phyloP scores from a whole-genome alignment of 2,329 filamentous ascomycete species.

The Penicillium aurantiogriseum region DNA sequence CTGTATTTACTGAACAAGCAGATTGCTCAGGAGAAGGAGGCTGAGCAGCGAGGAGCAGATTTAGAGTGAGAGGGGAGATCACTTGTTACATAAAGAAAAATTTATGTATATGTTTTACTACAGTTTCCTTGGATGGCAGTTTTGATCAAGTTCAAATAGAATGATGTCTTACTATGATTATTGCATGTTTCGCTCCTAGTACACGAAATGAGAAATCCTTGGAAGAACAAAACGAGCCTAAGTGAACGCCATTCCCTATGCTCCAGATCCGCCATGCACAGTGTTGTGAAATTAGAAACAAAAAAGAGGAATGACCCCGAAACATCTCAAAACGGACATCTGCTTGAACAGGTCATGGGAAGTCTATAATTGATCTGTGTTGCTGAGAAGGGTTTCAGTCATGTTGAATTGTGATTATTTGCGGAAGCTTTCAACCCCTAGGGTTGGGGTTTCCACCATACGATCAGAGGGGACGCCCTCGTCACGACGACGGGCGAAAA shows the following conservation, averaged over 20 bases:
- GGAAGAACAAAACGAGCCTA: slow-evolving; percentile 8
- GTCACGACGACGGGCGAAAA: slow-evolving; percentile 60
- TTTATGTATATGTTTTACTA: neutral
- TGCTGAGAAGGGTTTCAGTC: neutral
- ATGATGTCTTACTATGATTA: slow-evolving; percentile 21
- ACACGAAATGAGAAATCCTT: slow-evolving; percentile 11
- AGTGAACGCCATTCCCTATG: slow-evolving; percentile 26
- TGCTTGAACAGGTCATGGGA: slow-evolving; percentile 5
- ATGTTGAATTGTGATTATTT: slow-evolving; percentile 30
- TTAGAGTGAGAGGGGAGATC: neutral
- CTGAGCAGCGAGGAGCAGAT: slow-evolving; percentile 1
- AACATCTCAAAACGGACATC: slow-evolving; percentile 14
- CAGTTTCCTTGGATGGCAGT: neutral
- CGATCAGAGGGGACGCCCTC: slow-evolving; percentile 60
- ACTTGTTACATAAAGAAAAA: neutral
- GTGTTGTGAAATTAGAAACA: slow-evolving; percentile 15
- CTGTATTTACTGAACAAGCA: slow-evolving; percentile 34
- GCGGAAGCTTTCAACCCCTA: slow-evolving; percentile 62
- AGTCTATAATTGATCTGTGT: slow-evolving; percentile 17
- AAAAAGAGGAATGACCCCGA: slow-evolving; percentile 6
- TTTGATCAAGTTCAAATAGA: slow-evolving; percentile 1
- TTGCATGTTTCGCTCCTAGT: slow-evolving; percentile 11
- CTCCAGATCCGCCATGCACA: slow-evolving; percentile 23
- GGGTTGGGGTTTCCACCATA: slow-evolving; percentile 60
- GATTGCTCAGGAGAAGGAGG: slow-evolving; percentile 27